Conservation (phyloP, 495 filamentous ascomycete species). For the Neurospora africana region DNA sequence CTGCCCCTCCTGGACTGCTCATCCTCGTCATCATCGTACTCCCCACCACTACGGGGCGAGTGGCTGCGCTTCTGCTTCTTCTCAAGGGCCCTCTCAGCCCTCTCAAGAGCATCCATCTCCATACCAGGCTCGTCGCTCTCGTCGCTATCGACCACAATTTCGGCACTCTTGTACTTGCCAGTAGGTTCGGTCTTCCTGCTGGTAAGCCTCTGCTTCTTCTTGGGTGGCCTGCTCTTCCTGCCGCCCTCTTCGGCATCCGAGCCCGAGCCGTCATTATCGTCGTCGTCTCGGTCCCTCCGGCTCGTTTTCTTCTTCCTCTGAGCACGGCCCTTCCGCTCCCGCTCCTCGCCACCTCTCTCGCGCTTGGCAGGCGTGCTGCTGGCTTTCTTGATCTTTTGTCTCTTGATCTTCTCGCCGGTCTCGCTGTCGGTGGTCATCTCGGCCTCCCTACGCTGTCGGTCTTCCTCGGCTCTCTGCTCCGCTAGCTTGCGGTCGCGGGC, state of each 20-base stretch:
- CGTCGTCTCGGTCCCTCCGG: not conserved
- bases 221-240: conserved; percentile 34
- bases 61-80: conserved; percentile 11
- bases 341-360: conserved; percentile 9
- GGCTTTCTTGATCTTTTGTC: conserved; percentile 53
- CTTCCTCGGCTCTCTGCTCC: conserved; percentile 60
- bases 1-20: conserved; percentile 27
- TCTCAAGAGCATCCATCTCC: conserved; percentile 23
- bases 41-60: conserved; percentile 1
- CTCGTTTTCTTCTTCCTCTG: conserved; percentile 11
- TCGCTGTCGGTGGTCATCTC: conserved; percentile 67
- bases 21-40: conserved; percentile 9
- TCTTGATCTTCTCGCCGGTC: conserved; percentile 65
- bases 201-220: conserved; percentile 53
- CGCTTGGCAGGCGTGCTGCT: conserved; percentile 1
- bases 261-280: conserved; percentile 24
- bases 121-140: conserved; percentile 33
- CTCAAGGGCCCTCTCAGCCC: conserved; percentile 30
- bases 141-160: conserved; percentile 66
- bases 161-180: conserved; percentile 66
- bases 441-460: conserved; percentile 53
- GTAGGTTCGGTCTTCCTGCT: conserved; percentile 37
- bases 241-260: conserved; percentile 28
- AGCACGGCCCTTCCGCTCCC: conserved; percentile 1
- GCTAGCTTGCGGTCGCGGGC: conserved; percentile 66